phyloP scores from a whole-genome alignment of 805 yeast genomes.

The Zygoascus flipseniorum region DNA sequence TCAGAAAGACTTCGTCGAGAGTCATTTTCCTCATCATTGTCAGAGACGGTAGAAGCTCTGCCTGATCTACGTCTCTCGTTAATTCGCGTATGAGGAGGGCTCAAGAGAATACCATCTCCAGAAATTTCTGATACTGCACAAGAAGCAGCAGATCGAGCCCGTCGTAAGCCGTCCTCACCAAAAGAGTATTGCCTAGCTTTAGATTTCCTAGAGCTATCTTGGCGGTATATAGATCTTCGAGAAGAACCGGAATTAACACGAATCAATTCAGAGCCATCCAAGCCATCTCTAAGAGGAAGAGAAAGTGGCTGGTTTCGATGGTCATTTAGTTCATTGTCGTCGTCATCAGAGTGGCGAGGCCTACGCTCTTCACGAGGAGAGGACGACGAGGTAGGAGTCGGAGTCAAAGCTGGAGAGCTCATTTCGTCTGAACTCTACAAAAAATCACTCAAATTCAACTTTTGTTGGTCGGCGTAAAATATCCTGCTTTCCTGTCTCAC shows the following conservation, averaged over 20 bases:
- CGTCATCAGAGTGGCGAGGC: conserved; percentile 16
- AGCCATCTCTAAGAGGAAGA: conserved; percentile 27
- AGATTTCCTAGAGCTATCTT: not conserved
- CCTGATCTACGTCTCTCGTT: conserved; percentile 14
- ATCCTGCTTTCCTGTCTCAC: not conserved
- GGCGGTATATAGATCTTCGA: conserved; percentile 14
- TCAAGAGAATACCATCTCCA: conserved; percentile 17
- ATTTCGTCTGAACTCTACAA: not conserved
- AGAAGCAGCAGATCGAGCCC: conserved; percentile 11
- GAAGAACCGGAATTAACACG: conserved; percentile 8
- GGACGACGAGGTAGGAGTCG: not conserved
- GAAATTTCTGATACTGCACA: conserved; percentile 17
- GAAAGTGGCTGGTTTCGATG: conserved; percentile 42
- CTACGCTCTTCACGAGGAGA: not conserved
- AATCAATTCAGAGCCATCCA: conserved; percentile 14
- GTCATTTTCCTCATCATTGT: conserved; percentile 23
- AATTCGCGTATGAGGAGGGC: conserved; percentile 5
- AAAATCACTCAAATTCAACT: no score
- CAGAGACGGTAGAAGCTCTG: conserved; percentile 32
- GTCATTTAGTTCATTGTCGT: conserved; percentile 29
- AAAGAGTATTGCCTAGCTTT: not conserved
- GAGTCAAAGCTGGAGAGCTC: not conserved
- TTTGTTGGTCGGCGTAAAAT: not conserved
- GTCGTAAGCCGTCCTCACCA: not conserved
- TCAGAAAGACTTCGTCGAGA: conserved; percentile 45